Conservation (phyloP, 2,329 filamentous ascomycete genomes). For the Daldinia sp. region DNA sequence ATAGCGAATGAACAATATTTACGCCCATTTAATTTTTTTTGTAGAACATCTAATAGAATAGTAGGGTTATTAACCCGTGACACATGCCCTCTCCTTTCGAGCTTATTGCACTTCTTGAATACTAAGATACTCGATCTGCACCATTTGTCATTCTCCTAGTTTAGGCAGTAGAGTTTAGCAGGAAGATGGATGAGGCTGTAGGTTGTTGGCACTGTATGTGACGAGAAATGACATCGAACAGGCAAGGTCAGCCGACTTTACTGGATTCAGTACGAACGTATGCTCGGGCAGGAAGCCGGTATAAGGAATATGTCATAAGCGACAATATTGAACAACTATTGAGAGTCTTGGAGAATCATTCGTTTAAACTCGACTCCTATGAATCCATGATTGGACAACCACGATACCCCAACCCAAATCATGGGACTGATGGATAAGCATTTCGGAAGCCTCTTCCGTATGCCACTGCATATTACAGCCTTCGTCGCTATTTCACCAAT, state of each 20-base stretch:
- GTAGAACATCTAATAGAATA: neutral
- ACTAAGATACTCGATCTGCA: neutral
- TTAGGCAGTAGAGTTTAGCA: neutral
- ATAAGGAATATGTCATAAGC: neutral
- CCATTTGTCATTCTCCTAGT: neutral
- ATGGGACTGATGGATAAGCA: neutral
- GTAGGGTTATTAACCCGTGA: no score
- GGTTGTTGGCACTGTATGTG: neutral
- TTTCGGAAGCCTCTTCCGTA: conserved; percentile 22
- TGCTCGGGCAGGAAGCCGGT: neutral
- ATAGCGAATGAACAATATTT: neutral
- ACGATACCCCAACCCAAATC: neutral
- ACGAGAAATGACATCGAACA: neutral
- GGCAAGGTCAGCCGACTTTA: neutral
- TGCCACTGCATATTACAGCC: conserved; percentile 13
- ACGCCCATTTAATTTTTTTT: neutral
- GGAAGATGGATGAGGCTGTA: neutral
- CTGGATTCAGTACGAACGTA: neutral
- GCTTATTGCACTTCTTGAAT: neutral
- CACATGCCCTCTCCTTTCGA: no score
- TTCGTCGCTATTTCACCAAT: conserved; percentile 5
- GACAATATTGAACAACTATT: conserved; percentile 8
- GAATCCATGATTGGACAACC: conserved; percentile 6
- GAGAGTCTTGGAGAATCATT: neutral
- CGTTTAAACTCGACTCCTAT: neutral